phyloP scores from a whole-genome alignment of 129 eudicot species.

The Heracleum sosnowskyi region DNA sequence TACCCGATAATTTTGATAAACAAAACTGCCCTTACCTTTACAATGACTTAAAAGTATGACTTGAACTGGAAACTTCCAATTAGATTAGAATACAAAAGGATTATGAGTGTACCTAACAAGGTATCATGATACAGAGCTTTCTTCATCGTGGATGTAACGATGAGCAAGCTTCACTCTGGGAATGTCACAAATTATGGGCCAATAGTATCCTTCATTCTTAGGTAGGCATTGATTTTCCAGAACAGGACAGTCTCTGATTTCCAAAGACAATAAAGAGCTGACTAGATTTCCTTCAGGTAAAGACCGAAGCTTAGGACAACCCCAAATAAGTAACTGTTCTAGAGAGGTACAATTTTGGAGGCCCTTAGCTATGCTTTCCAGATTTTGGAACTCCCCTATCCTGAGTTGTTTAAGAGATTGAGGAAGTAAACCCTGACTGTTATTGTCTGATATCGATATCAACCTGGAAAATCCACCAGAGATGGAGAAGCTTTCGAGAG shows the following conservation, averaged over 20 bases:
- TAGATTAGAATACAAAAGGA: not conserved
- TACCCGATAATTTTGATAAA: not conserved
- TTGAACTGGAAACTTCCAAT: not conserved
- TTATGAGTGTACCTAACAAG: not conserved
- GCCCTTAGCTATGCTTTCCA: conserved; percentile 1
- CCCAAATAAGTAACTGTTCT: not conserved
- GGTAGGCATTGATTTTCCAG: not conserved
- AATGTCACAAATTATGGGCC: conserved; percentile 1
- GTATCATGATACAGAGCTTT: not conserved
- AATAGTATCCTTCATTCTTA: not conserved
- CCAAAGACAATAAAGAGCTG: not conserved
- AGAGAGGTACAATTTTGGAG: not conserved
- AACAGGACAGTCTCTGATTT: conserved; percentile 6
- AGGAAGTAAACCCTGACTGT: not conserved
- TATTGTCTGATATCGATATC: not conserved
- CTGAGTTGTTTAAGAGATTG: not conserved
- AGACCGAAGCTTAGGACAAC: not conserved
- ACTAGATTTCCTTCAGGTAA: conserved; percentile 4
- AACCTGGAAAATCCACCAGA: conserved; percentile 4
- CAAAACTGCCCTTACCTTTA: not conserved
- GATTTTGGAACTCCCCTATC: not conserved
- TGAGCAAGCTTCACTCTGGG: conserved; percentile 1
- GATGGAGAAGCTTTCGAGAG: not conserved
- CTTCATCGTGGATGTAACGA: not conserved
- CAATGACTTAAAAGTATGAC: not conserved